phyloP scores from a whole-genome alignment of 176 grass and related monocot genomes.

The Oryza punctata region DNA sequence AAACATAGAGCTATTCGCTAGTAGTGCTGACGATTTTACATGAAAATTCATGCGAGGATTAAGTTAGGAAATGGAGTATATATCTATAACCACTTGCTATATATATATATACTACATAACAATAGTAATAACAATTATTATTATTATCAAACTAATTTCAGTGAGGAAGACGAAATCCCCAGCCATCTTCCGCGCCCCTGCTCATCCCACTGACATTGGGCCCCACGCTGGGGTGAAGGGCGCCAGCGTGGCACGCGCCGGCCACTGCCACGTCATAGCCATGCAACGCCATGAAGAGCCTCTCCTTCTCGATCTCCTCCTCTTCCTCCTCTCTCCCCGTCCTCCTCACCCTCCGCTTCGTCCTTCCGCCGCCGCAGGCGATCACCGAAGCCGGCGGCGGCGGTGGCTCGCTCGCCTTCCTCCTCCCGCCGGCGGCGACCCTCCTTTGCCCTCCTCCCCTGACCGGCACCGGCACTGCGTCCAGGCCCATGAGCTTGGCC shows the following conservation, averaged over 20 bases:
- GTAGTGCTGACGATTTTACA: neutral
- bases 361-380: slow-evolving; percentile 12
- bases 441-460: slow-evolving; percentile 23
- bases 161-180: slow-evolving; percentile 22
- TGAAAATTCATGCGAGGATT: neutral
- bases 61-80: neutral
- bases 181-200: neutral
- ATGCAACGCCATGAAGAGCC: slow-evolving; percentile 64
- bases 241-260: neutral
- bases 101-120: neutral
- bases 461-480: slow-evolving; percentile 67
- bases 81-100: neutral
- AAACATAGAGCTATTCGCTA: slow-evolving; percentile 9
- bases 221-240: neutral
- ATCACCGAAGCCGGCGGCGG: neutral
- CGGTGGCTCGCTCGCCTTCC: slow-evolving; percentile 41
- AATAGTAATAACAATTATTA: too few species aligned
- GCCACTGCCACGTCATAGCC: slow-evolving; percentile 35
- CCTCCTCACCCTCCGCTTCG: slow-evolving; percentile 58
- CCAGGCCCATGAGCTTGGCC: slow-evolving; percentile 87
- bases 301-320: slow-evolving; percentile 49
- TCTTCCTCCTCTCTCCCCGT: slow-evolving; percentile 56
- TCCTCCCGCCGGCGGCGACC: neutral
- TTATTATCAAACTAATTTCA: neutral
- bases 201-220: neutral